These are phyloP conservation scores for Candolleomyces aberdarensis DNA, from an alignment of 768 basidiomycete species.

Conservation along the genomic window DNA sequence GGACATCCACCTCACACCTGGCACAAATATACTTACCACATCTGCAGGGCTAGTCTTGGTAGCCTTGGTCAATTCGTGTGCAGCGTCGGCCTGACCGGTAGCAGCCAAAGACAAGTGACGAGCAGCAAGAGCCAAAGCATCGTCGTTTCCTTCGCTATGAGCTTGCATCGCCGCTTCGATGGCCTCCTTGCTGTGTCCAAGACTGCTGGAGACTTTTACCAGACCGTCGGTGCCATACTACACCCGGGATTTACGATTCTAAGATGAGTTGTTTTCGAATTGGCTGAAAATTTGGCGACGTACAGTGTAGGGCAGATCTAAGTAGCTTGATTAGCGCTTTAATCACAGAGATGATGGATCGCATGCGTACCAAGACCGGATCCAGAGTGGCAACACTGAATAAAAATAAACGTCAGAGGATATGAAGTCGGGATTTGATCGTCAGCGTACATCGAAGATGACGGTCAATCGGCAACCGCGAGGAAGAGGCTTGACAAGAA, in stretches of 20 bases:
- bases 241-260: neutral
- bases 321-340: neutral
- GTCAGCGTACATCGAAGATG: constrained; percentile 49
- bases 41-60: constrained; percentile 85
- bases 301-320: constrained; percentile 69
- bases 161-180: constrained; percentile 71
- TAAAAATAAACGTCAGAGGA: no score
- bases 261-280: neutral
- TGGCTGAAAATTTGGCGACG: constrained; percentile 9
- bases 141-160: constrained; percentile 72
- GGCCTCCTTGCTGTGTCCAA: constrained; percentile 59
- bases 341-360: neutral
- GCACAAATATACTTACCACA: constrained; percentile 50
- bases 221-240: constrained; percentile 95
- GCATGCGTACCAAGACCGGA: constrained; percentile 48
- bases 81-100: constrained; percentile 61
- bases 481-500: constrained; percentile 83
- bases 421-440: neutral
- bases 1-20: neutral
- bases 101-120: constrained; percentile 72
- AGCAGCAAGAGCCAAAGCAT: constrained; percentile 68
- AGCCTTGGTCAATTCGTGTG: constrained; percentile 53
- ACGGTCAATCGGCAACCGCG: constrained; percentile 85
- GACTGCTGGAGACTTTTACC: constrained; percentile 84
- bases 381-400: constrained; percentile 75